Evolutionary conservation across 495 filamentous ascomycete genomes (phyloP).

Genomic region (Xeromyces bisporus): DNA sequence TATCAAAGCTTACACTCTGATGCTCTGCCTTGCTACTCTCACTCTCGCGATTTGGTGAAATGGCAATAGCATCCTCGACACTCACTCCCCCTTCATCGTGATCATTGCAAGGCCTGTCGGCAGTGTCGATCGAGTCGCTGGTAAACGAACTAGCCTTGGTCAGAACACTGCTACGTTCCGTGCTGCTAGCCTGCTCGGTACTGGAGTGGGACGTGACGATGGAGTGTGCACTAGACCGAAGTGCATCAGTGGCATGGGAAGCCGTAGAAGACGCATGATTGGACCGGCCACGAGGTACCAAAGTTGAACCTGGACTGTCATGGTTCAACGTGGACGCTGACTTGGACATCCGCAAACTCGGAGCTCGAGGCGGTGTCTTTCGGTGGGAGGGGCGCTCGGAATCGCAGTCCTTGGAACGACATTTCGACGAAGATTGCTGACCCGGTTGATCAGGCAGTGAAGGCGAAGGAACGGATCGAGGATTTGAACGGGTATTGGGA

Average conservation of each 20-base stretch:
- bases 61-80: slow-evolving; percentile 85
- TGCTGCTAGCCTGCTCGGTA: slow-evolving; percentile 46
- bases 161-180: slow-evolving; percentile 64
- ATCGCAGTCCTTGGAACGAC: too few relatives aligned
- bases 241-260: slow-evolving; percentile 31
- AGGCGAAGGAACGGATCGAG: too few relatives aligned
- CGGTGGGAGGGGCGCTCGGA: slow-evolving; percentile 13
- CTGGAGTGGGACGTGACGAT: slow-evolving; percentile 52
- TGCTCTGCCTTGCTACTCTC: slow-evolving; percentile 23
- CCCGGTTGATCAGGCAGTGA: too few relatives aligned
- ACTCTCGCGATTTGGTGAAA: slow-evolving; percentile 74
- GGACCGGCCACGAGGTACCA: slow-evolving; percentile 17
- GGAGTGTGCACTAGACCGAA: slow-evolving; percentile 59
- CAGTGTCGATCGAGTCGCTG: slow-evolving; percentile 39
- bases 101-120: slow-evolving; percentile 31
- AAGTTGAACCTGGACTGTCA: slow-evolving; percentile 9
- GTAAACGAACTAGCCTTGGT: slow-evolving; percentile 66
- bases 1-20: slow-evolving; percentile 13
- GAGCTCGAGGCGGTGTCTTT: slow-evolving; percentile 12
- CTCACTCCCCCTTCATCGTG: slow-evolving; percentile 58
- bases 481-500: too few relatives aligned
- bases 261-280: slow-evolving; percentile 16
- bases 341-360: slow-evolving; percentile 24
- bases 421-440: too few relatives aligned
- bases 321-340: slow-evolving; percentile 18